Base-by-base conservation (phyloP, 2,329 filamentous ascomycete genomes). In the Penicillium sp. region DNA sequence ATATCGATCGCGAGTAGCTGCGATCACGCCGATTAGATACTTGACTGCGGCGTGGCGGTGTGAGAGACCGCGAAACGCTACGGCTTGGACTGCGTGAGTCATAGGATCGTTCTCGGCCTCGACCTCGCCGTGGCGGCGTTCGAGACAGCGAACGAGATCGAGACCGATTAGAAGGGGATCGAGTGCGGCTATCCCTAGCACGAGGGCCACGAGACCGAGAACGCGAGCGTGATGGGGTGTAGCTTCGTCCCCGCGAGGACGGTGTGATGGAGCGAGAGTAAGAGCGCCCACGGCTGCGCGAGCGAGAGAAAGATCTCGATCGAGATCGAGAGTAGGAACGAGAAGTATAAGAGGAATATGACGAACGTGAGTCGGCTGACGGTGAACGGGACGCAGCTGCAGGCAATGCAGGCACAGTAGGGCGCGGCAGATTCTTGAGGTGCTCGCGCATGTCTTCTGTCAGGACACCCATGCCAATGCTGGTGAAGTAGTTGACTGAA, bases 401-500 rank as follows among this genome's bases (percentile, higher is more conserved):
- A 14, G 78, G 72, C 1, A 85, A 69, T 1, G 86, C 79, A 4
- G 85, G 84, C 15, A 85, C 69, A 1, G 84, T 75, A 2, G 89
- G 88, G 60, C 93, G 92, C 9, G 89, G 89, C 65, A 93, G 79
- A 57, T 88, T 95, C 61, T 89, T 84, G 39, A 98, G 74, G 59
- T 83, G 80, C 56, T 93, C 86, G 63, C 92, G 82, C 87, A 95
- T 94, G 50, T 88, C 85, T 60, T 98, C 92, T 2, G 92, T 98
- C 45, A 98, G 75, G 15, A 79, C 80, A 60, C 92, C 92, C 85
- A 98, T 93, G 41, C 89, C 88, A 55, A 98, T 94, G 56, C 88
- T 92, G 7, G 92, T 98, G 64, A 98, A 96, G 74, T 95, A 98
- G 68, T 98, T 98, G 80, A 98, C 95, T 34, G 89, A 86, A 72